Conservation (phyloP, 2,329 filamentous ascomycete genomes). For the Myriangium duriaei region DNA sequence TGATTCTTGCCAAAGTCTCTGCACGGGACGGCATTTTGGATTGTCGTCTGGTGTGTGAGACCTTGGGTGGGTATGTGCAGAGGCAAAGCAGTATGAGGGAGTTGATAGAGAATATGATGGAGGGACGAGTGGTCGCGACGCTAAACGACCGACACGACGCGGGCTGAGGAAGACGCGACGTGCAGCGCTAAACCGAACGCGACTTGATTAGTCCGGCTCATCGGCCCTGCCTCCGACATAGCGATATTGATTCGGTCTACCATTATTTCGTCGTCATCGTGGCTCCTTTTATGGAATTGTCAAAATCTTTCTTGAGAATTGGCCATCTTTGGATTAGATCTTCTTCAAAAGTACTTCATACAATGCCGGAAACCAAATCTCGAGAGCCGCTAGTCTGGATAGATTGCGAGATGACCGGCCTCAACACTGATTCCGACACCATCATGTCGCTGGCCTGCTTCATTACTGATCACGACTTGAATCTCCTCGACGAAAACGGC, state of each 20-base stretch:
- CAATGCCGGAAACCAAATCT: constrained; percentile 36
- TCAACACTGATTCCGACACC: constrained; percentile 63
- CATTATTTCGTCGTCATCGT: too few species aligned
- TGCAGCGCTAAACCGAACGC: too few species aligned
- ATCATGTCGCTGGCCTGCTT: constrained; percentile 90
- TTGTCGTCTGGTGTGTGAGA: background rate
- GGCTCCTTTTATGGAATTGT: too few species aligned
- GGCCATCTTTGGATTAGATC: background rate
- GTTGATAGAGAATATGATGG: background rate
- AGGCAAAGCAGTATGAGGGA: background rate
- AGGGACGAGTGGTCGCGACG: background rate
- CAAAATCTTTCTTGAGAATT: background rate
- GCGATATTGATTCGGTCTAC: too few species aligned
- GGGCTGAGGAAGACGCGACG: too few species aligned
- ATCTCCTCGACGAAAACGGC: constrained; percentile 61
- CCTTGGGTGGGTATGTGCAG: background rate
- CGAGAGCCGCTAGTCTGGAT: constrained; percentile 71
- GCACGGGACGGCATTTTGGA: constrained; percentile 22
- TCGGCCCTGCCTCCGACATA: too few species aligned
- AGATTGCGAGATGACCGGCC: constrained; percentile 87
- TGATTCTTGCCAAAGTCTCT: constrained; percentile 55
- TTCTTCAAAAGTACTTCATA: constrained; percentile 9
- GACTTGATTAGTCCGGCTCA: too few species aligned
- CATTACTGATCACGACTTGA: constrained; percentile 69
- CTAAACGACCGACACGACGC: background rate